Evolutionary conservation across 192 early-diverging fungal genomes (phyloP).

Genomic region (Geranomyces michiganensis): DNA sequence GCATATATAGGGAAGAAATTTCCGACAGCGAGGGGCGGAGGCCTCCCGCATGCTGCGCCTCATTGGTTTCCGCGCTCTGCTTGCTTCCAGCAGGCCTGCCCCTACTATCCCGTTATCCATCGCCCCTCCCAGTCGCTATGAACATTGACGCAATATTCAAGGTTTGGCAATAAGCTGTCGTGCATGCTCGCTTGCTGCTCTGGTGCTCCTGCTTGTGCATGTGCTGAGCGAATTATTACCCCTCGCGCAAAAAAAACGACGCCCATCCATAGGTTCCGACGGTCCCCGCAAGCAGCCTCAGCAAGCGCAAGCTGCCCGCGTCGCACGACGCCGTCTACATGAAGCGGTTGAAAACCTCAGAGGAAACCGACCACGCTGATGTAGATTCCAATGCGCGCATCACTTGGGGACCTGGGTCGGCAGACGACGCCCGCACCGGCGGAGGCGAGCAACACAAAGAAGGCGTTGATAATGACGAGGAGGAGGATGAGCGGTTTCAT

Average conservation of each 20-base stretch:
- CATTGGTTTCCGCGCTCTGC: too few relatives aligned
- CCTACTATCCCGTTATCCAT: too few relatives aligned
- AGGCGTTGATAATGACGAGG: slow-evolving; percentile 33
- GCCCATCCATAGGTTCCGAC: slow-evolving; percentile 19
- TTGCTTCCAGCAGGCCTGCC: too few relatives aligned
- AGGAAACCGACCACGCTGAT: slow-evolving; percentile 38
- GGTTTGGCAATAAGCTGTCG: slow-evolving; percentile 9
- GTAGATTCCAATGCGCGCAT: slow-evolving; percentile 9
- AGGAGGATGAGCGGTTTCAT: slow-evolving; percentile 80
- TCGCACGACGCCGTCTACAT: slow-evolving; percentile 48
- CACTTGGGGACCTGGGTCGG: slow-evolving; percentile 18
- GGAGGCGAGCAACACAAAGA: too few relatives aligned
- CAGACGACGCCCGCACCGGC: slow-evolving; percentile 1
- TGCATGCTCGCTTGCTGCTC: background rate
- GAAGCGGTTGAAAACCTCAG: slow-evolving; percentile 39
- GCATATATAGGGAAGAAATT: too few relatives aligned
- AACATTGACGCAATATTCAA: slow-evolving; percentile 44
- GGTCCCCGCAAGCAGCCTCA: slow-evolving; percentile 37
- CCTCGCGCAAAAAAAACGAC: background rate
- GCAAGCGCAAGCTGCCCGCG: slow-evolving; percentile 54
- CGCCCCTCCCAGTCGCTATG: too few relatives aligned
- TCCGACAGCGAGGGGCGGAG: too few relatives aligned
- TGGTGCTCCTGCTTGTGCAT: too few relatives aligned
- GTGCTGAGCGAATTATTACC: background rate
- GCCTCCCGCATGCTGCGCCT: too few relatives aligned